Evolutionary conservation across 495 filamentous ascomycete species (phyloP).

Genomic region (Cenococcum geophilum): DNA sequence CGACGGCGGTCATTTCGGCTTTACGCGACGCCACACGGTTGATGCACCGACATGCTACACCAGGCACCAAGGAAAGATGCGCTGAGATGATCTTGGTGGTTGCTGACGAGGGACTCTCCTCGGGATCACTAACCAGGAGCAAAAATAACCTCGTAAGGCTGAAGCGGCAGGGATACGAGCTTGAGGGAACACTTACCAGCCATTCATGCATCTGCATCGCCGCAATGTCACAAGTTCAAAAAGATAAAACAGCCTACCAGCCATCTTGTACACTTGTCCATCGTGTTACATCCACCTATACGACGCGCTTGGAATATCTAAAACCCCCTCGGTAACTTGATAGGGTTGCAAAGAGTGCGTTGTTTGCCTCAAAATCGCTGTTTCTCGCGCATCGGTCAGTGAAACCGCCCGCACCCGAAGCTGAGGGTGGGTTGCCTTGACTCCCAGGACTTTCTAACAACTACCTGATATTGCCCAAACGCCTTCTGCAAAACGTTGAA

Average conservation of each 20-base stretch:
- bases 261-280: not conserved
- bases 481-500: not conserved
- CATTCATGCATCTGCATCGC: not conserved
- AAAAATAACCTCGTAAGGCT: constrained; percentile 12
- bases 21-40: no score
- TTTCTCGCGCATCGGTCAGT: not conserved
- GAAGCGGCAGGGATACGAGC: constrained; percentile 11
- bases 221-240: not conserved
- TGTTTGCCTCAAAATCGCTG: not conserved
- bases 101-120: no score
- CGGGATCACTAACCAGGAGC: not conserved
- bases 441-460: not conserved
- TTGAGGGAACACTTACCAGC: not conserved
- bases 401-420: not conserved
- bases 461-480: not conserved
- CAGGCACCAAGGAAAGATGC: no score
- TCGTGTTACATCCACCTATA: not conserved
- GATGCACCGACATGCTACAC: no score
- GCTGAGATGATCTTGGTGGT: not conserved
- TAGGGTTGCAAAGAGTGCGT: not conserved
- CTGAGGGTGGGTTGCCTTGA: not conserved
- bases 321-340: not conserved
- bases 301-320: not conserved
- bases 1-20: no score
- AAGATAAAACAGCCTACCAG: constrained; percentile 8